These are phyloP conservation scores for Gossypium trilobum DNA, from an alignment of 441 rosid genomes.

Conservation along the genomic window DNA sequence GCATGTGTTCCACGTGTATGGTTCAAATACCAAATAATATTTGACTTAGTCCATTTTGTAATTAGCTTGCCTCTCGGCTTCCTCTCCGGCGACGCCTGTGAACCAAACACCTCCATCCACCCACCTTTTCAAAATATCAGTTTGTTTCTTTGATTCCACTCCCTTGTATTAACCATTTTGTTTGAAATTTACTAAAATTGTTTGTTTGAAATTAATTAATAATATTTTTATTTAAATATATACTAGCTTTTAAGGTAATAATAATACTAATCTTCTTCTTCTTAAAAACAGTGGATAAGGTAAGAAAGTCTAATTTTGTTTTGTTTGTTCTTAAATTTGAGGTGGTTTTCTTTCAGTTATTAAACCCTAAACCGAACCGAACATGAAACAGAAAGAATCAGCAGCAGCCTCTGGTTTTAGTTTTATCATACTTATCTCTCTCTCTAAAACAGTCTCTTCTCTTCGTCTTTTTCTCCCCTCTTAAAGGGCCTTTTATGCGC, in stretches of 20 bases:
- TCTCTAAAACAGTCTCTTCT: not conserved
- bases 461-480: not conserved
- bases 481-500: not conserved
- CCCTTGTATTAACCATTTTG: not conserved
- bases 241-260: not conserved
- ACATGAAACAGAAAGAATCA: not conserved
- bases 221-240: not conserved
- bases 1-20: slow-evolving; percentile 32
- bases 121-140: not conserved
- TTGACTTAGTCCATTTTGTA: slow-evolving; percentile 30
- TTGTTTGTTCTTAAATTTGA: not conserved
- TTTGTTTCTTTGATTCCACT: not conserved
- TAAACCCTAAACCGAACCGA: not conserved
- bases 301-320: not conserved
- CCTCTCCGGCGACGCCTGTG: not conserved
- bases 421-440: not conserved
- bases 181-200: not conserved
- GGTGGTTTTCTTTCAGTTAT: not conserved
- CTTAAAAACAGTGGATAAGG: not conserved
- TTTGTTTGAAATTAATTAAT: not conserved
- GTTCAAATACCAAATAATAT: not conserved
- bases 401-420: not conserved
- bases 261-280: not conserved
- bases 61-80: not conserved
- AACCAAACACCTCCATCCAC: not conserved